Evolutionary conservation across 1,284 basidiomycete genomes (phyloP).

Genomic region (Ceratobasidium sp.): DNA sequence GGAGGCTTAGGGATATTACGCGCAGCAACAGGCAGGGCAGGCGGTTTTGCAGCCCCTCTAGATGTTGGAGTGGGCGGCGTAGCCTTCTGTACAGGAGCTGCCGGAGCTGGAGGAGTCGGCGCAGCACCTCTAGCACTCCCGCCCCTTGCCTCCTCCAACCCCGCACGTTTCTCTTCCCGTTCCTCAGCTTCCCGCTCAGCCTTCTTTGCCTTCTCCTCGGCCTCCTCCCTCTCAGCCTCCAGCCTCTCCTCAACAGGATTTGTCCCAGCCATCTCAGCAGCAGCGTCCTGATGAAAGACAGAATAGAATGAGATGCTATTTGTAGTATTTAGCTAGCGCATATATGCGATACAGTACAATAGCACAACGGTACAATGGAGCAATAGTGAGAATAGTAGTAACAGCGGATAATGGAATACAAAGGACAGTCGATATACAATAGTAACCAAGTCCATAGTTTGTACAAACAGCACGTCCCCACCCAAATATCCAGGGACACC

Average conservation of each 20-base stretch:
- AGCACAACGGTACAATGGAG: too few relatives aligned
- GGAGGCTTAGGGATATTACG: slow-evolving; percentile 53
- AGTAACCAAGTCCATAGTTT: too few relatives aligned
- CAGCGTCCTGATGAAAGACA: too few relatives aligned
- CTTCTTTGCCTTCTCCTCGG: slow-evolving; percentile 80
- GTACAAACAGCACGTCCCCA: too few relatives aligned
- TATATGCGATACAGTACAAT: too few relatives aligned
- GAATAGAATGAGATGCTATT: too few relatives aligned
- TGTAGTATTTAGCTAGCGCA: too few relatives aligned
- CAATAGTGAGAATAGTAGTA: too few relatives aligned
- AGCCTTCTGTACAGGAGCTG: slow-evolving; percentile 55
- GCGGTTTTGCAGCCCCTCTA: slow-evolving; percentile 57
- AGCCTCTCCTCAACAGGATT: slow-evolving; percentile 83
- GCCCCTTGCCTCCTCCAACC: slow-evolving; percentile 76
- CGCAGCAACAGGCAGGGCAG: slow-evolving; percentile 57
- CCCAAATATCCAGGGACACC: slow-evolving; percentile 76
- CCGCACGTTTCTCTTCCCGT: slow-evolving; percentile 75
- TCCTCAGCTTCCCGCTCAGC: slow-evolving; percentile 86
- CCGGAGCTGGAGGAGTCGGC: slow-evolving; percentile 53
- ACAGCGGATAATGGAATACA: too few relatives aligned
- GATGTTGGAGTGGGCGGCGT: slow-evolving; percentile 54
- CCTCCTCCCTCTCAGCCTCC: slow-evolving; percentile 86
- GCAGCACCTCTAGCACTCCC: slow-evolving; percentile 56
- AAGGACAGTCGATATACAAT: too few relatives aligned
- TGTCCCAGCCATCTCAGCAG: slow-evolving; percentile 39